These are phyloP conservation scores for Fusarium phyllophilum DNA, from an alignment of 2,329 filamentous ascomycete species.

Conservation along the genomic window DNA sequence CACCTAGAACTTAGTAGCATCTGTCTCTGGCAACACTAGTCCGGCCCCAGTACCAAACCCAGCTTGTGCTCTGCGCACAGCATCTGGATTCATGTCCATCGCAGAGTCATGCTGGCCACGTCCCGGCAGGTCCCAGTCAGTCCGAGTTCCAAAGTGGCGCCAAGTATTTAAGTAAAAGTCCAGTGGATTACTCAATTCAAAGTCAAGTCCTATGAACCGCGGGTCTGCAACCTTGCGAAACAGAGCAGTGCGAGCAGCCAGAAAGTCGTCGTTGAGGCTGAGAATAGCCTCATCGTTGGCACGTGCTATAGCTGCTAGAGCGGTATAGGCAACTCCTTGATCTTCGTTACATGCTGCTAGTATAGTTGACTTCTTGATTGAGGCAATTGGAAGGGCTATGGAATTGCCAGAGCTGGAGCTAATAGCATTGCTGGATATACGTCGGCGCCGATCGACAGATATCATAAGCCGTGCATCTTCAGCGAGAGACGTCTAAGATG, in stretches of 20 bases:
- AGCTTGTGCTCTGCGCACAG: background rate
- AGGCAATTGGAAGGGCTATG: background rate
- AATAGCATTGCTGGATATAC: background rate
- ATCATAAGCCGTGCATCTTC: background rate
- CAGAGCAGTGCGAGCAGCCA: background rate
- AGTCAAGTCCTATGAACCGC: background rate
- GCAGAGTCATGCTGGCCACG: background rate
- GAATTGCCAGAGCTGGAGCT: background rate
- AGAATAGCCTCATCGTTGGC: background rate
- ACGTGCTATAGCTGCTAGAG: accelerated
- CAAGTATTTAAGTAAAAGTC: background rate
- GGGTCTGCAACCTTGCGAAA: accelerated
- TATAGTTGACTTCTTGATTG: background rate
- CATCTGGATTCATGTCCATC: background rate
- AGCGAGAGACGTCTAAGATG: accelerated
- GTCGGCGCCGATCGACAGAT: background rate
- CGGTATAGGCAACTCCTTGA: accelerated
- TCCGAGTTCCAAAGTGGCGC: background rate
- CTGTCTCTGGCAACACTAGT: background rate
- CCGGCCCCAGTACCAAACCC: background rate
- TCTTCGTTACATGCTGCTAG: background rate
- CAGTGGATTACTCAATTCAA: background rate
- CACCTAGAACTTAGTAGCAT: background rate
- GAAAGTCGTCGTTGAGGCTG: background rate
- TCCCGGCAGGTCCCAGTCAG: accelerated